phyloP scores from a whole-genome alignment of 768 basidiomycete genomes.

The Amanita jacksonii region DNA sequence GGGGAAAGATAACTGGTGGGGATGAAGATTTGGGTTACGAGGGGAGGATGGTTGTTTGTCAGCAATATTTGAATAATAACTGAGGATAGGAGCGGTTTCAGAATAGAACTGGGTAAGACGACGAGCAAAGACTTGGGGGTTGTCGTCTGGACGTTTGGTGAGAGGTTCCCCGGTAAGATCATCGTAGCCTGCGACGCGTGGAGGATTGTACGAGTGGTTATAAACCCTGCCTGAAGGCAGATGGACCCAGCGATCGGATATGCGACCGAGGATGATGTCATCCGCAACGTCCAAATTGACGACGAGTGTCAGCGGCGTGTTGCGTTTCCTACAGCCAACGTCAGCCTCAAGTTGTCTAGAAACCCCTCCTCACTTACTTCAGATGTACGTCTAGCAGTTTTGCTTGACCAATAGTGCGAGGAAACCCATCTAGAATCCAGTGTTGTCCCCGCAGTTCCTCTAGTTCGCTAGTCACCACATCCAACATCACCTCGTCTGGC shows the following conservation, averaged over 20 bases:
- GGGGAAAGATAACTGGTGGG: constrained; percentile 41
- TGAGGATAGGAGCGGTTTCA: constrained; percentile 73
- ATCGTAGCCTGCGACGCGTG: constrained; percentile 70
- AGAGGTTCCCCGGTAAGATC: constrained; percentile 83
- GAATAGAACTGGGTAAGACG: constrained; percentile 71
- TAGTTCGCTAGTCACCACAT: constrained; percentile 65
- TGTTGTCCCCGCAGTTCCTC: constrained; percentile 52
- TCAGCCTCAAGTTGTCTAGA: constrained; percentile 2
- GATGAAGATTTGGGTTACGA: constrained; percentile 31
- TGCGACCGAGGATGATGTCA: constrained; percentile 73
- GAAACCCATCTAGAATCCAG: constrained; percentile 92
- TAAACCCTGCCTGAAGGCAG: constrained; percentile 83
- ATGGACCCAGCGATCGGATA: constrained; percentile 88
- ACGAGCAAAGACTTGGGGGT: constrained; percentile 71
- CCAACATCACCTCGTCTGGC: constrained; percentile 73
- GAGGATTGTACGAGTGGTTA: constrained; percentile 82
- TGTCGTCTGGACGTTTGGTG: constrained; percentile 84
- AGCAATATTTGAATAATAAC: constrained; percentile 45
- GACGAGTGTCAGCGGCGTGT: constrained; percentile 65
- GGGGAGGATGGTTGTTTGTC: constrained; percentile 17
- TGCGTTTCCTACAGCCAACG: constrained; percentile 37
- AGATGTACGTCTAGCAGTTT: constrained; percentile 70
- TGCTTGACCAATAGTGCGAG: constrained; percentile 81
- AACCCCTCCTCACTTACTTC: constrained; percentile 31
- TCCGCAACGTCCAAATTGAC: constrained; percentile 88